These are phyloP conservation scores for Apodospora peruviana DNA, from an alignment of 495 filamentous ascomycete genomes.

Conservation along the genomic window DNA sequence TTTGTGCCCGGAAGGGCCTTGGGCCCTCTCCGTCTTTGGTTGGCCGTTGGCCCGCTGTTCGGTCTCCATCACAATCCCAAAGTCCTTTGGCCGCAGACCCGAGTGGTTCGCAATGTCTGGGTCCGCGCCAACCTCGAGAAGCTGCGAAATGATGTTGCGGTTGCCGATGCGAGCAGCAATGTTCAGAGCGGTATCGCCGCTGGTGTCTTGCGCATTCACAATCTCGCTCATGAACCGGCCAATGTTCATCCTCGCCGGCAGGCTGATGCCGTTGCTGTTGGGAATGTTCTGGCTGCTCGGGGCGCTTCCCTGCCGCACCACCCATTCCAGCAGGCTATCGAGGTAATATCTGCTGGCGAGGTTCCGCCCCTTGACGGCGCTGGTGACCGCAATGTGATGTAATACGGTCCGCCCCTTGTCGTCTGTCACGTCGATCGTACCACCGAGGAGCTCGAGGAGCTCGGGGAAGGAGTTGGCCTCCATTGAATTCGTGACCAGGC, in stretches of 20 bases:
- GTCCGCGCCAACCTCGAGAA: constrained; percentile 90
- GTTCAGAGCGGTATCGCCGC: constrained; percentile 91
- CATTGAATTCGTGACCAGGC: constrained; percentile 83
- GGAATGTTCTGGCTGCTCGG: constrained; percentile 50
- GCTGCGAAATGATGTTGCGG: constrained; percentile 82
- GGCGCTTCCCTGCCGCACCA: constrained; percentile 74
- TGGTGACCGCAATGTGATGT: constrained; percentile 93
- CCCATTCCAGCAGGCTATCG: constrained; percentile 86
- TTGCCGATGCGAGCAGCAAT: constrained; percentile 88
- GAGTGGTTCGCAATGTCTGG: constrained; percentile 82
- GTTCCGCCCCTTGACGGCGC: constrained; percentile 82
- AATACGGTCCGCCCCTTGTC: constrained; percentile 84
- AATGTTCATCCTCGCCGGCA: constrained; percentile 65
- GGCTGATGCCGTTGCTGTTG: constrained; percentile 15
- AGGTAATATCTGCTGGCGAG: constrained; percentile 87
- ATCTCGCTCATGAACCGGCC: constrained; percentile 92
- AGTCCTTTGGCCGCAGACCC: constrained; percentile 80
- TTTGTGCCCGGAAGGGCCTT: constrained; percentile 36
- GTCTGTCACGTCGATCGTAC: constrained; percentile 88
- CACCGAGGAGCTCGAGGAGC: constrained; percentile 76
- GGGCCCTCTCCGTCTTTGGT: constrained; percentile 15
- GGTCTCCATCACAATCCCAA: constrained; percentile 70
- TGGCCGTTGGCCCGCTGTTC: constrained; percentile 42
- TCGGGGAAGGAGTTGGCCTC: constrained; percentile 77
- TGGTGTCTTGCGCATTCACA: constrained; percentile 86